phyloP scores from a whole-genome alignment of 2,329 filamentous ascomycete species.

The Colletotrichum tanaceti region DNA sequence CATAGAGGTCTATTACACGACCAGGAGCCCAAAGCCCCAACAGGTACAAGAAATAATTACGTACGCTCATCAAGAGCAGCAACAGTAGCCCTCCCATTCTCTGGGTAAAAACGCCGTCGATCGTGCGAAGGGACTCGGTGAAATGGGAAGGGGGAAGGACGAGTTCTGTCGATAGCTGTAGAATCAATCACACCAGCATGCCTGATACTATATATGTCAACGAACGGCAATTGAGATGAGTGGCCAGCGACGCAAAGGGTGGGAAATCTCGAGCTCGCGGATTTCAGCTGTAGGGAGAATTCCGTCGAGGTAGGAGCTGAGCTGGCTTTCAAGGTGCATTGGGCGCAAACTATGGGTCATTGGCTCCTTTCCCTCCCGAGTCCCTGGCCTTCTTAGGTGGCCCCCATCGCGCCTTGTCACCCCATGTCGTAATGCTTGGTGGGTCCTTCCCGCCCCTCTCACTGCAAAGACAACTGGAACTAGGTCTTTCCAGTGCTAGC shows the following conservation, averaged over 20 bases:
- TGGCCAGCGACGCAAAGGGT: neutral
- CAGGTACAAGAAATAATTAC: constrained; percentile 40
- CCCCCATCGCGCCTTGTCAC: constrained; percentile 26
- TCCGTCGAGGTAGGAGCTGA: constrained; percentile 33
- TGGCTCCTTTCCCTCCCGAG: constrained; percentile 18
- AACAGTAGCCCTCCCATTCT: constrained; percentile 56
- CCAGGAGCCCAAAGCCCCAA: constrained; percentile 31
- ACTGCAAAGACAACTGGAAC: neutral
- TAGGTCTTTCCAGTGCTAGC: constrained; percentile 10
- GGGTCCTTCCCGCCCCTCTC: constrained; percentile 19
- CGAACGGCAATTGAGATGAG: neutral
- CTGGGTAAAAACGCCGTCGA: constrained; percentile 25
- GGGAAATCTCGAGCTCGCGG: neutral
- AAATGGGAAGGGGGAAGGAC: constrained; percentile 4
- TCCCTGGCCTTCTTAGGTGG: neutral
- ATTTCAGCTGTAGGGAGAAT: constrained; percentile 38
- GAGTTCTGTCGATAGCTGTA: constrained; percentile 13
- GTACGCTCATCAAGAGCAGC: constrained; percentile 56
- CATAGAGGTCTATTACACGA: constrained; percentile 2
- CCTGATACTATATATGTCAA: constrained; percentile 16
- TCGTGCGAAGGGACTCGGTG: constrained; percentile 6
- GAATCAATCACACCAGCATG: constrained; percentile 36
- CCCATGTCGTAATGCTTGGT: constrained; percentile 36
- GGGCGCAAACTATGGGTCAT: constrained; percentile 29
- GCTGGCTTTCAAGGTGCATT: constrained; percentile 14